Evolutionary conservation across 2,329 filamentous ascomycete genomes (phyloP), one percentile per base, ranked within the genome.

Genomic region (Colletotrichum liriopes): DNA sequence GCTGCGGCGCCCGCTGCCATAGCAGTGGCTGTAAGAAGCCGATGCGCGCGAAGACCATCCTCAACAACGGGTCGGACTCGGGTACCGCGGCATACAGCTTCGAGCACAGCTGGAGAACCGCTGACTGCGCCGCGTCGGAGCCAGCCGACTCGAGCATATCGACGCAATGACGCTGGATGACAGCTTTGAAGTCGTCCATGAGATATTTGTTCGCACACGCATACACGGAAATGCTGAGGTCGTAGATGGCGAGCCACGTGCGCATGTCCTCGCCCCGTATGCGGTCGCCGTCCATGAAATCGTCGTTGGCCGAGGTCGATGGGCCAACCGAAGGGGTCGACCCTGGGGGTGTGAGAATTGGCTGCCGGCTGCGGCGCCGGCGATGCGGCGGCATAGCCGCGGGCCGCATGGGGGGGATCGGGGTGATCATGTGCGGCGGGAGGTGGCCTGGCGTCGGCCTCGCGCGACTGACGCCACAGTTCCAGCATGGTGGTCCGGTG

Each of bases 161-260:
- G 73, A 88, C 80, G 67, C 82, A 81, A 39, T 77, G 81, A 5
- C 82, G 80, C 61, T 84, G 80, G 47, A 87, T 81, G 55, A 80
- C 82, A 5, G 69, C 72, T 75, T 86, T 84, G 77, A 88, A 84
- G 60, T 82, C 82, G 35, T 84, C 81, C 76, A 88, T 83, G 64
- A 87, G 79, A 76, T 83, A 87, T 63, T 84, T 83, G 74, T 86
- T 81, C 9, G 86, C 86, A 65, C 84, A 84, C 63, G 87, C 84
- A 77, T 88, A 87, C 16, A 87, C 85, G 65, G 86, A 84, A 16
- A 88, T 75, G 75, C 83, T 84, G 45, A 87, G 80, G 73, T 85
- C 81, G 75, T 86, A 87, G 2, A 84, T 77, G 59, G 86, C 78
- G 4, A 86, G 80, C 85, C 85, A 88, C 5, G 85, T 85, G 18